Percentiles rank a stretch among this genome's conserved stretches.
Evolutionary conservation across 148 eudicot species (phyloP).

Genomic region (Gaultheria prostrata): DNA sequence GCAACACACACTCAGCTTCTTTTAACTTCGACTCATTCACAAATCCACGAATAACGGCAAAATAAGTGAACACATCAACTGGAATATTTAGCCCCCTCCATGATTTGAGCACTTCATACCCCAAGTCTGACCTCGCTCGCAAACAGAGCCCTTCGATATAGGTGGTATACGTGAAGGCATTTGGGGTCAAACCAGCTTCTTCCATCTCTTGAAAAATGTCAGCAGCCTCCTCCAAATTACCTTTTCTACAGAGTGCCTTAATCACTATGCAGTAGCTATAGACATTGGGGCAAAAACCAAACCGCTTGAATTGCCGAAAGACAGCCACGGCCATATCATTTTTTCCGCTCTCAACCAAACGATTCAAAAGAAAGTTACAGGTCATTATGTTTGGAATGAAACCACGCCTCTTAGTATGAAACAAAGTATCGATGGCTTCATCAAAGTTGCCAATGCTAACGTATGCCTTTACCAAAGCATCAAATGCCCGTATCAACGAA

Average conservation of each 20-base stretch:
- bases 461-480: constrained; percentile 57
- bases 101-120: constrained; percentile 41
- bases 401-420: constrained; percentile 14
- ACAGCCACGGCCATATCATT: constrained; percentile 42
- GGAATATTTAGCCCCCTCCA: constrained; percentile 27
- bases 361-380: constrained; percentile 50
- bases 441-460: constrained; percentile 50
- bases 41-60: constrained; percentile 58
- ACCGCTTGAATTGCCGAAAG: constrained; percentile 44
- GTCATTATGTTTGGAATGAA: constrained; percentile 22
- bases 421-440: constrained; percentile 50
- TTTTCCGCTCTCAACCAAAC: constrained; percentile 43
- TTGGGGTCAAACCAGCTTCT: constrained; percentile 42
- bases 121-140: constrained; percentile 33
- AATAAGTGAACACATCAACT: constrained; percentile 43
- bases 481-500: constrained; percentile 39
- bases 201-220: constrained; percentile 50
- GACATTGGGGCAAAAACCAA: constrained; percentile 51
- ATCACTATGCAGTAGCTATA: constrained; percentile 61
- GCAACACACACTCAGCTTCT: constrained; percentile 52
- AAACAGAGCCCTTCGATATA: constrained; percentile 58
- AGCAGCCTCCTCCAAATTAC: constrained; percentile 43
- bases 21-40: constrained; percentile 49
- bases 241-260: constrained; percentile 52
- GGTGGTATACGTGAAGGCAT: constrained; percentile 36